phyloP scores from a whole-genome alignment of 169 alveolate species.

The Haemoproteus tartakovskyi region DNA sequence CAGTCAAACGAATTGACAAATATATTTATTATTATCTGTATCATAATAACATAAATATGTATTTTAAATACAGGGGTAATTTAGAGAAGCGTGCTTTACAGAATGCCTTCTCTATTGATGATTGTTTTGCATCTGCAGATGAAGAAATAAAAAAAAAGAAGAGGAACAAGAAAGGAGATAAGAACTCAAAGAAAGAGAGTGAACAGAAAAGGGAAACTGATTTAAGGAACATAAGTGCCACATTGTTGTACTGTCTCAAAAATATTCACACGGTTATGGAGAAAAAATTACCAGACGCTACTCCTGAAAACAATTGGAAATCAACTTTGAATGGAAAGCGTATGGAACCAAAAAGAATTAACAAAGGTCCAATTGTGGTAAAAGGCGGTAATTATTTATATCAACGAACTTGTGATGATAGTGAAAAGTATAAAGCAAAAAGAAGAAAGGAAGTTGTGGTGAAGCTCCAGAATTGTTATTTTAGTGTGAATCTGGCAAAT shows the following conservation, averaged over 20 bases:
- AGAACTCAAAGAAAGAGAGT: background rate
- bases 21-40: slow-evolving; percentile 19
- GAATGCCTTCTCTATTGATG: background rate
- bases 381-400: background rate
- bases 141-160: background rate
- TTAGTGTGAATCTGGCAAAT: background rate
- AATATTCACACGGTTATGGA: background rate
- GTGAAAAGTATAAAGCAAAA: background rate
- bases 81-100: no score
- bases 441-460: slow-evolving; percentile 5
- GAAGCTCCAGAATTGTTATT: slow-evolving; percentile 6
- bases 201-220: background rate
- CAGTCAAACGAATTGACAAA: slow-evolving; percentile 17
- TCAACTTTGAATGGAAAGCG: no score
- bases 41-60: slow-evolving; percentile 31
- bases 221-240: background rate
- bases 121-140: background rate
- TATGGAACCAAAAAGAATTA: no score
- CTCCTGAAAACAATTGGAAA: no score
- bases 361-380: background rate
- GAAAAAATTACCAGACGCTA: background rate
- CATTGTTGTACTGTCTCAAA: background rate
- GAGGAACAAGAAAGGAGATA: background rate
- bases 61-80: slow-evolving; percentile 19
- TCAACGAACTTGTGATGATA: background rate